Evolutionary conservation across 129 eudicot species (phyloP), one percentile per base, ranked within the genome.

Genomic region (Dittrichia graveolens): DNA sequence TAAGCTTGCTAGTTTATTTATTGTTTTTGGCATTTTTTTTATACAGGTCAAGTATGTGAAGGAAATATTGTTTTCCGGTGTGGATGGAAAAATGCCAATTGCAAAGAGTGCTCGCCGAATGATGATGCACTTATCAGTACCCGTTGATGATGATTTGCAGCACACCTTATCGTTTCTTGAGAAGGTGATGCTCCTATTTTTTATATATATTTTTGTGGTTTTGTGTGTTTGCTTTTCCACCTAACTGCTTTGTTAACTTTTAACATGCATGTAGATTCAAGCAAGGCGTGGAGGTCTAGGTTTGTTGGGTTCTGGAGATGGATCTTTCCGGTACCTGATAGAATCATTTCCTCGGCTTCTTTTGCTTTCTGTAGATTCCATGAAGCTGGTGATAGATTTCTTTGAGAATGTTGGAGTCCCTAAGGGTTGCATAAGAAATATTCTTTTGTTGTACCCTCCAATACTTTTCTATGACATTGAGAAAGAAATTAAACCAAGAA

Each of bases 291-390:
- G 96, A 66, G 96, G 98, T 68, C 79, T 92, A 66, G 78, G 82
- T 72, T 64, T 85, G 84, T 74, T 92, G 75, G 86, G 84, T 24
- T 69, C 75, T 9, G 81, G 81, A 73, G 83, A 85, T 42, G 82
- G 82, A 14, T 77, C 94, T 65, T 89, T 92, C 66, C 81, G 85
- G n/a, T 74, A 75, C 80, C 86, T 92, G 39, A 85, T 92, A 53
- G 89, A 92, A 76, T 86, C 98, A 68, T 92, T 92, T 83, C 98
- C 98, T 1, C 87, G 86, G 18, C 89, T 92, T 64, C 98, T 92
- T 50, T 70, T 83, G 72, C 80, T 87, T 31, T 80, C 96, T 24
- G 46, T 83, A n/a, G 86, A 89, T 59, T 73, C 88, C 47, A 35
- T 87, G 71, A 83, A 81, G 75, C 89, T 85, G 8, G 49, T 87